Percentiles rank a stretch among this genome's conserved stretches.
phyloP scores from a whole-genome alignment of 2,329 filamentous ascomycete genomes.

The Alternaria burnsii region DNA sequence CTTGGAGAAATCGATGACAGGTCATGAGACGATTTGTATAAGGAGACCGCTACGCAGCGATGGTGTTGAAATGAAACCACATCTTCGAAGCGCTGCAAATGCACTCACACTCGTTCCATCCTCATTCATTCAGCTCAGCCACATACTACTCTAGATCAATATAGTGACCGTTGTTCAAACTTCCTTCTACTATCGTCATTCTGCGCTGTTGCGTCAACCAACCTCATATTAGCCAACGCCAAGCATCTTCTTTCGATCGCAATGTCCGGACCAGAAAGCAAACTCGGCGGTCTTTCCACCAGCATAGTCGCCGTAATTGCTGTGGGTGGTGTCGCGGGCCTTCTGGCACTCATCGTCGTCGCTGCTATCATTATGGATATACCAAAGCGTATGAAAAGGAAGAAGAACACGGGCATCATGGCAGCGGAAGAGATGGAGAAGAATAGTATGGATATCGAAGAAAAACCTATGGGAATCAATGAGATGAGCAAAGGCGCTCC shows the following conservation, averaged over 20 bases:
- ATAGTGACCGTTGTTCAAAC: neutral
- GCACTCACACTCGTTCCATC: neutral
- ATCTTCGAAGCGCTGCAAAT: neutral
- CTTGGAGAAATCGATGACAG: neutral
- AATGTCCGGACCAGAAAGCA: slow-evolving; percentile 7
- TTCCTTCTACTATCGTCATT: neutral
- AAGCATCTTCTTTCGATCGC: neutral
- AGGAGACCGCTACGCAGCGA: neutral
- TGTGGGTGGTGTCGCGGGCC: slow-evolving; percentile 16
- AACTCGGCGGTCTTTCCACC: slow-evolving; percentile 16
- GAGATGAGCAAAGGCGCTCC: slow-evolving; percentile 17
- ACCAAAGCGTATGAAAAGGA: slow-evolving; percentile 19
- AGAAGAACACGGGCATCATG: slow-evolving; percentile 12
- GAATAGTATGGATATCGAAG: slow-evolving; percentile 12
- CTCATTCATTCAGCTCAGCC: neutral
- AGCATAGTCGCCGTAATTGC: slow-evolving; percentile 21
- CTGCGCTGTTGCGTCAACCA: neutral
- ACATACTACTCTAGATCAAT: neutral
- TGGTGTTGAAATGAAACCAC: neutral
- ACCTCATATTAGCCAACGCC: neutral
- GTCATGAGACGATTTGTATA: neutral
- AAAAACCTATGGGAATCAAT: neutral
- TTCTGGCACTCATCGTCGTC: slow-evolving; percentile 19
- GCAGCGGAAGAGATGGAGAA: slow-evolving; percentile 15
- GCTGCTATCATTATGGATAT: slow-evolving; percentile 18